A percentile compares a stretch with the other conserved stretches of the same genome.
These are phyloP conservation scores for Pleurotus platypus DNA, from an alignment of 768 basidiomycete genomes.

Conservation along the genomic window DNA sequence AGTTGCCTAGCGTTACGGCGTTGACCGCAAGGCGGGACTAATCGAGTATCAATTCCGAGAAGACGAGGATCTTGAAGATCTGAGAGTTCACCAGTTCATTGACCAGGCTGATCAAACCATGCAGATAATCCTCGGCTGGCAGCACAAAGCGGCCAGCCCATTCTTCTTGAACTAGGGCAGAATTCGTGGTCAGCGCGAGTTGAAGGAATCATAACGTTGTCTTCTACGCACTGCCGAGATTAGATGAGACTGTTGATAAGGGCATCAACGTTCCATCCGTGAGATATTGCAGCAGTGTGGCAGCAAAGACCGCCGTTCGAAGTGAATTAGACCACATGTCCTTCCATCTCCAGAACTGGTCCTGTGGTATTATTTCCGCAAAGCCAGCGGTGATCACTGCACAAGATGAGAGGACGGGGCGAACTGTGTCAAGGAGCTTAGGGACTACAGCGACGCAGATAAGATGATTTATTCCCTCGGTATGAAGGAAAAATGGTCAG, in stretches of 20 bases:
- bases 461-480: conserved; percentile 10
- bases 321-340: conserved; percentile 78
- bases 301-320: conserved; percentile 62
- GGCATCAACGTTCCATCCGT: conserved; percentile 55
- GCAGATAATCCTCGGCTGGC: conserved; percentile 77
- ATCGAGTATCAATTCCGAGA: neutral
- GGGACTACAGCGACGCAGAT: conserved; percentile 42
- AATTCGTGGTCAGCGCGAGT: neutral
- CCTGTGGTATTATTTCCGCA: conserved; percentile 58
- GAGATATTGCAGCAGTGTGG: conserved; percentile 65
- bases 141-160: conserved; percentile 66
- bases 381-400: conserved; percentile 45
- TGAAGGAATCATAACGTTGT: neutral
- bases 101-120: conserved; percentile 71
- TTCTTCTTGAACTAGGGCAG: conserved; percentile 53
- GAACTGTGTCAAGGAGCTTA: conserved; percentile 51
- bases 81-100: conserved; percentile 66
- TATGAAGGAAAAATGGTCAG: conserved; percentile 15
- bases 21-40: conserved; percentile 81
- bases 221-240: conserved; percentile 61
- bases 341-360: conserved; percentile 84
- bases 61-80: neutral
- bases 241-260: conserved; percentile 43
- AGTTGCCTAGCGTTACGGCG: conserved; percentile 78
- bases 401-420: conserved; percentile 54